These are phyloP conservation scores for Aureobasidium sp. DNA, from an alignment of 2,329 filamentous ascomycete species.

Conservation along the genomic window DNA sequence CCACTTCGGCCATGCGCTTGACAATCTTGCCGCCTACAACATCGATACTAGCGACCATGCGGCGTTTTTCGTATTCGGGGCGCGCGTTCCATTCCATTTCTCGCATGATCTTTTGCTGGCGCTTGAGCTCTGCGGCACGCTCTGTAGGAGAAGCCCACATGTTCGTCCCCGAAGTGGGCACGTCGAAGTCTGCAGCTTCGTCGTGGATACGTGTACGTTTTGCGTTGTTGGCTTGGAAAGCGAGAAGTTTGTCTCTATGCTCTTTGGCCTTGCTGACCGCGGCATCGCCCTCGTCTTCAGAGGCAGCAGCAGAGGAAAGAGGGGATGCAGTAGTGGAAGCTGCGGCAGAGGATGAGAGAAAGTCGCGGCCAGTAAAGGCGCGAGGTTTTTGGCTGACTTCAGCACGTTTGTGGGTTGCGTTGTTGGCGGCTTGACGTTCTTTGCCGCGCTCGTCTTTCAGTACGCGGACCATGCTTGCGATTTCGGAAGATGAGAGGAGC, in stretches of 20 bases:
- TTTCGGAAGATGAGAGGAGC: constrained; percentile 63
- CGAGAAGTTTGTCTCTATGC: constrained; percentile 73
- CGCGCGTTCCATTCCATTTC: constrained; percentile 81
- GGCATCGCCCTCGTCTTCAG: constrained; percentile 38
- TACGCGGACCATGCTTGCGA: constrained; percentile 78
- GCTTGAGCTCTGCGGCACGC: constrained; percentile 72
- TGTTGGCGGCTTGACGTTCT: constrained; percentile 78
- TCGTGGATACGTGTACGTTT: constrained; percentile 77
- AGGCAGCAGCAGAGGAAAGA: constrained; percentile 29
- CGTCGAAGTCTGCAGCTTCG: constrained; percentile 70
- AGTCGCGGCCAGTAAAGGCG: constrained; percentile 31
- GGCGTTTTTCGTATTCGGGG: constrained; percentile 84
- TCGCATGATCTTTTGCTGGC: constrained; percentile 73
- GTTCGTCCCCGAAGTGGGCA: constrained; percentile 53
- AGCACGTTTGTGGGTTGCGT: constrained; percentile 58
- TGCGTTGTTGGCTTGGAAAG: constrained; percentile 80
- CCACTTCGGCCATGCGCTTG: constrained; percentile 56
- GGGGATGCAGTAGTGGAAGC: constrained; percentile 30
- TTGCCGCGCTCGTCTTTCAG: constrained; percentile 78
- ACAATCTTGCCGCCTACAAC: constrained; percentile 71
- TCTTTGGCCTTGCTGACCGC: constrained; percentile 64
- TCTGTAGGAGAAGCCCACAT: constrained; percentile 84
- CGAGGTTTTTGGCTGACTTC: constrained; percentile 49
- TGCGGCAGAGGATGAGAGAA: constrained; percentile 28
- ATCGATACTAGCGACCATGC: constrained; percentile 78